These are phyloP conservation scores for Phytophthora fragariae DNA, from an alignment of 352 stramenopile species.

Conservation along the genomic window DNA sequence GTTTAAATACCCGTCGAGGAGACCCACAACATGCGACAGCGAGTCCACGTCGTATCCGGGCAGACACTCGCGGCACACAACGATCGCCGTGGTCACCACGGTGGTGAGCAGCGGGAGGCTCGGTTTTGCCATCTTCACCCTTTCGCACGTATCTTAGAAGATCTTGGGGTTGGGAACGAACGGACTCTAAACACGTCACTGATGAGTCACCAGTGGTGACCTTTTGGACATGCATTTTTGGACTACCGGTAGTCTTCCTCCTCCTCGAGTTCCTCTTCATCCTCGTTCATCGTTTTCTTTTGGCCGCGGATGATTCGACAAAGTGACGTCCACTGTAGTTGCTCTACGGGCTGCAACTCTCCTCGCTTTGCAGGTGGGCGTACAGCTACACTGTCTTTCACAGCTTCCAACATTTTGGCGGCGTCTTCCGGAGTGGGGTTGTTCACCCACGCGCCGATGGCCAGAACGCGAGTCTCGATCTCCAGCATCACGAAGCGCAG, in stretches of 20 bases:
- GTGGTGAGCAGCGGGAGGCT: neutral
- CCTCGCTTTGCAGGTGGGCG: slow-evolving; percentile 18
- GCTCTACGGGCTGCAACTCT: slow-evolving; percentile 16
- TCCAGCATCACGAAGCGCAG: slow-evolving; percentile 39
- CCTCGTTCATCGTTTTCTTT: slow-evolving; percentile 12
- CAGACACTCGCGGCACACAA: slow-evolving; percentile 22
- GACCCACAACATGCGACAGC: slow-evolving; percentile 16
- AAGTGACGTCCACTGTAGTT: slow-evolving; percentile 34
- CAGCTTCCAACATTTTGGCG: slow-evolving; percentile 28
- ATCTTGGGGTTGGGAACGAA: no score
- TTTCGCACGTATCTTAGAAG: no score
- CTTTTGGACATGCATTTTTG: neutral
- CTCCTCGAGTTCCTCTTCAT: slow-evolving; percentile 12
- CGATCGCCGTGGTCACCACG: neutral
- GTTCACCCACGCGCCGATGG: slow-evolving; percentile 30
- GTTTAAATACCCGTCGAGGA: slow-evolving; percentile 18
- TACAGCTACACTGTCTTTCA: slow-evolving; percentile 26
- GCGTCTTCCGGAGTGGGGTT: slow-evolving; percentile 25
- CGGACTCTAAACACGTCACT: no score
- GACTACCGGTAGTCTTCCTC: neutral
- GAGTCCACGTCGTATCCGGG: slow-evolving; percentile 16
- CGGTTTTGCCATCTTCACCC: neutral
- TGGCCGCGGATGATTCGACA: slow-evolving; percentile 28
- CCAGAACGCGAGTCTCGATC: slow-evolving; percentile 31
- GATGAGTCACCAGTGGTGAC: no score